phyloP scores from a whole-genome alignment of 2,329 filamentous ascomycete species.

The Aspergillus fischeri region DNA sequence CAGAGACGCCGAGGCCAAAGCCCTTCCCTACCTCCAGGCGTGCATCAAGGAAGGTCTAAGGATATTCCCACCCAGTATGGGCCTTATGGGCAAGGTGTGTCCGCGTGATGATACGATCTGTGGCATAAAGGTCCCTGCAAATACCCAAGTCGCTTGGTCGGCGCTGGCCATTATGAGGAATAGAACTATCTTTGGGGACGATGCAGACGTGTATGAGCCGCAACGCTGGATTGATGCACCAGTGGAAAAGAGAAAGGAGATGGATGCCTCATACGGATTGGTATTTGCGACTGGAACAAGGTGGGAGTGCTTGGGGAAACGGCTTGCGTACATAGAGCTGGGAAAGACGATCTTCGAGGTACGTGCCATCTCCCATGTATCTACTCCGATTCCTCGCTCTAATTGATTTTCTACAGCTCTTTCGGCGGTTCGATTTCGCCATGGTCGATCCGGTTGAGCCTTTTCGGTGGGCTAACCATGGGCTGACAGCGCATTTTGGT shows the following conservation, averaged over 20 bases:
- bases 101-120: background rate
- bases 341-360: background rate
- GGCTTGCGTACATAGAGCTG: background rate
- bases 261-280: background rate
- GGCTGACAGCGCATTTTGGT: background rate
- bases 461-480: background rate
- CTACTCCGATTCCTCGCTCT: background rate
- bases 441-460: background rate
- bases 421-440: background rate
- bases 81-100: background rate
- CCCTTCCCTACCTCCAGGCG: background rate
- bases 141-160: background rate
- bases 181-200: background rate
- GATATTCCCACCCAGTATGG: background rate
- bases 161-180: background rate
- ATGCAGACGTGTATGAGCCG: background rate
- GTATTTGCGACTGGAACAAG: background rate
- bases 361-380: background rate
- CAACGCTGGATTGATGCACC: background rate
- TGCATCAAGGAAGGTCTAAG: background rate
- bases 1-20: background rate
- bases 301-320: background rate
- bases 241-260: background rate
- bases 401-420: background rate
- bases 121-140: background rate